Evolutionary conservation across 176 grass and related monocot genomes (phyloP), one percentile per base, ranked within the genome.

Genomic region (Calamus simplicifolius): DNA sequence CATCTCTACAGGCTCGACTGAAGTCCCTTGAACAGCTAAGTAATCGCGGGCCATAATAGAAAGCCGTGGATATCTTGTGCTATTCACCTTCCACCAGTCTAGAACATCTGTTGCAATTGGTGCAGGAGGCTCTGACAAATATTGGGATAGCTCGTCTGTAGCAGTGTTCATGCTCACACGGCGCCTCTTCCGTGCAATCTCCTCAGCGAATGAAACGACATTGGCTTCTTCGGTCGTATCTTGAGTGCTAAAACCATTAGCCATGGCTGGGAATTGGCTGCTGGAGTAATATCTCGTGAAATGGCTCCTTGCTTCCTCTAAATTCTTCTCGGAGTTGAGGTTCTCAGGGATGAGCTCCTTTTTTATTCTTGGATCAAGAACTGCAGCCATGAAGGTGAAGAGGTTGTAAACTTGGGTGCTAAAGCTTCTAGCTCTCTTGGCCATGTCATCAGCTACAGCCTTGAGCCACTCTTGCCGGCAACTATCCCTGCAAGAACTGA

Each of bases 311-410:
- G 87, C 84, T 57, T 91, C 81, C 49, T 97, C 81, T 30, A 97
- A 80, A 69, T 91, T 77, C 65, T 81, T 88, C 5, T 69, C 8
- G 13, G 80, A 91, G 54, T 88, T 88, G 13, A 91, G 74, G 60
- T 58, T n/a, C 52, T 91, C 92, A 27, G 92, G 92, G 59, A 97
- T 76, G n/a, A 97, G 72, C 49, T 97, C 87, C 25, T 73, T 73
- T 67, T 91, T 91, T 58, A 97, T 91, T 60, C 87, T 85, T 15
- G 78, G 92, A 78, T 97, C 87, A 64, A 97, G 81, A 85, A 97
- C 85, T 18, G 87, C 86, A 56, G 84, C 84, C 51, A 78, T 97
- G 63, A 88, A 97, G 16, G 83, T 91, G 65, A 80, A 91, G 27
- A 79, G 65, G 6, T 78, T 91, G 75, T 85, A 88, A 53, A 80